phyloP scores from a whole-genome alignment of 345 rosid species.

The Camelina sativa region DNA sequence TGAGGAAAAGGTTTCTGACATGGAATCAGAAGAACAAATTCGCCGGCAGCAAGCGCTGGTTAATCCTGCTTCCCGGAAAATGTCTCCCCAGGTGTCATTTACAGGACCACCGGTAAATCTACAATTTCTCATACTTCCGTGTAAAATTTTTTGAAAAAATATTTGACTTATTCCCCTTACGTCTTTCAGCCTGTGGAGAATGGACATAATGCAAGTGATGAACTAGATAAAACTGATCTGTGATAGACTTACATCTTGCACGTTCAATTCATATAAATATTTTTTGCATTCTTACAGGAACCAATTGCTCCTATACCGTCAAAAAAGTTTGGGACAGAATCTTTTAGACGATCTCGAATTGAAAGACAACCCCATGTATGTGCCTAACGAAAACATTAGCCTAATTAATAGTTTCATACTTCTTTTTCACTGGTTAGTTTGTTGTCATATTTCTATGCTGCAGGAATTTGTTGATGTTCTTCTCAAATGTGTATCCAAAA shows the following conservation, averaged over 20 bases:
- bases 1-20: constrained; percentile 80
- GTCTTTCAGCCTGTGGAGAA: constrained; percentile 68
- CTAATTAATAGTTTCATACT: not conserved
- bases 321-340: constrained; percentile 58
- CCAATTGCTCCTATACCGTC: constrained; percentile 52
- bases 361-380: constrained; percentile 76
- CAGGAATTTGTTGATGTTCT: constrained; percentile 83
- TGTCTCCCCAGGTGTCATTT: constrained; percentile 62
- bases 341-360: constrained; percentile 61
- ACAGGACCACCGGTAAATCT: constrained; percentile 53
- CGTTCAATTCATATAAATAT: constrained; percentile 26
- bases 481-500: constrained; percentile 61
- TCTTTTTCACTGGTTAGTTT: constrained; percentile 34
- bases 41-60: constrained; percentile 66
- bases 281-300: constrained; percentile 52
- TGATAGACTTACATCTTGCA: constrained; percentile 10
- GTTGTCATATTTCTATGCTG: constrained; percentile 37
- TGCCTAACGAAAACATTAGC: constrained; percentile 36
- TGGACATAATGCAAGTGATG: constrained; percentile 66
- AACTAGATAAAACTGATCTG: constrained; percentile 44
- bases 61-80: constrained; percentile 57
- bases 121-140: constrained; percentile 19
- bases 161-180: constrained; percentile 28
- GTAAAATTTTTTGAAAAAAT: constrained; percentile 3
- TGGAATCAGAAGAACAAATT: constrained; percentile 78